Conservation (phyloP, 2,329 filamentous ascomycete species). For the Paecilomyces dactylethromorphus region DNA sequence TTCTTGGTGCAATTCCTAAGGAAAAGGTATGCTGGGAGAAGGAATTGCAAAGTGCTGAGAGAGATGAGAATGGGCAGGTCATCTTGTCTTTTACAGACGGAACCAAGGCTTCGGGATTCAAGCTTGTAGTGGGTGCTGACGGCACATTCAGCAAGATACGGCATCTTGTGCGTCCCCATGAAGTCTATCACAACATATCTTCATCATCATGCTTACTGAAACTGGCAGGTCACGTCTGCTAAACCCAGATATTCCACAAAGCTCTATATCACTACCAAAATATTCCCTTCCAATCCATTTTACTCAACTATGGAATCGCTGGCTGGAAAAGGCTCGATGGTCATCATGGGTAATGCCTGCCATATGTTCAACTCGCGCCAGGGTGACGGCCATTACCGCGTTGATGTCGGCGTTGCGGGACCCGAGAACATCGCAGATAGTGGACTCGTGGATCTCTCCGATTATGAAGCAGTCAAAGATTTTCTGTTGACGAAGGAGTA, state of each 20-base stretch:
- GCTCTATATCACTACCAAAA: conserved; percentile 18
- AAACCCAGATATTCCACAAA: conserved; percentile 28
- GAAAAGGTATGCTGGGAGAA: conserved; percentile 29
- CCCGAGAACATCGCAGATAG: neutral
- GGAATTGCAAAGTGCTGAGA: conserved; percentile 13
- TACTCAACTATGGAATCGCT: conserved; percentile 17
- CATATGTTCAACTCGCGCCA: conserved; percentile 13
- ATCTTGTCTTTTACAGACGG: conserved; percentile 23
- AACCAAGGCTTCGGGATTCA: conserved; percentile 26
- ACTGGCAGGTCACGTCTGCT: conserved; percentile 26
- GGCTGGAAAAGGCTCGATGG: conserved; percentile 10
- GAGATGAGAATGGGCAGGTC: neutral
- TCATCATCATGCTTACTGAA: too few species aligned
- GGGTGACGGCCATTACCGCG: conserved; percentile 12
- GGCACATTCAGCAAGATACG: conserved; percentile 40
- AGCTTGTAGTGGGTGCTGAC: conserved; percentile 44
- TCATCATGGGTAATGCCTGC: conserved; percentile 10
- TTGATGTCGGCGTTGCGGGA: conserved; percentile 5
- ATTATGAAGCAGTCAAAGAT: neutral
- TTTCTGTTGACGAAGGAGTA: conserved; percentile 1
- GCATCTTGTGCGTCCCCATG: too few species aligned
- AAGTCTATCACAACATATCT: too few species aligned
- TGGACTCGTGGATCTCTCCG: too few species aligned
- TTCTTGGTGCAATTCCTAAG: conserved; percentile 27
- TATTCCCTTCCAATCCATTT: conserved; percentile 18